Evolutionary conservation across 202 grass and related monocot species (phyloP).

Genomic region (Schoenoplectus triqueter): DNA sequence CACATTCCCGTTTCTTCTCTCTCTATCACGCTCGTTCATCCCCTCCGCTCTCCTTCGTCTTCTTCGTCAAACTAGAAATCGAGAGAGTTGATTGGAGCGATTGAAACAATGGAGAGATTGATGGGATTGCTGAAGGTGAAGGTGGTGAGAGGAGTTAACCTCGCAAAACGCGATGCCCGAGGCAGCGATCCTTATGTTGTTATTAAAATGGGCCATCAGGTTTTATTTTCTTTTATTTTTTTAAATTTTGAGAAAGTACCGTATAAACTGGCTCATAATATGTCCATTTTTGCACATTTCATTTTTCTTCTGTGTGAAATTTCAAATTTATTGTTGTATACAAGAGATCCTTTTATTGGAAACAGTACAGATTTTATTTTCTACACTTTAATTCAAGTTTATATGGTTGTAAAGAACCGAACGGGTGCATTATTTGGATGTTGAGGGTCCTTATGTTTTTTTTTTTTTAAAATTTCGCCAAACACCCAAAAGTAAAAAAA

Average conservation of each 20-base stretch:
- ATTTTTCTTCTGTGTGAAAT: neutral
- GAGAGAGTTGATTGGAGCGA: neutral
- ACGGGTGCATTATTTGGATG: neutral
- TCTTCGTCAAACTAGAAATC: neutral
- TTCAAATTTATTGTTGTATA: neutral
- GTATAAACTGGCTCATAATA: neutral
- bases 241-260: neutral
- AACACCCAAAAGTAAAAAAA: neutral
- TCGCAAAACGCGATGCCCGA: conserved; percentile 27
- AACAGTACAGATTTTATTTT: neutral
- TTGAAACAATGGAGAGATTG: conserved; percentile 22
- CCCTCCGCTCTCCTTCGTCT: neutral
- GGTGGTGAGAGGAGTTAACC: conserved; percentile 41
- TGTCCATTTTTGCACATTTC: neutral
- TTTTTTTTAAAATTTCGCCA: neutral
- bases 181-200: conserved; percentile 42
- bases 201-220: conserved; percentile 36
- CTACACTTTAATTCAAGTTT: neutral
- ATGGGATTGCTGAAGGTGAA: conserved; percentile 43
- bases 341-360: neutral
- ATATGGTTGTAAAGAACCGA: neutral
- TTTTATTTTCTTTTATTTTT: neutral
- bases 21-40: neutral
- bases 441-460: neutral
- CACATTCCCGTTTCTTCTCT: neutral